phyloP scores from a whole-genome alignment of 208 protist species.

The Porcisia deanei region DNA sequence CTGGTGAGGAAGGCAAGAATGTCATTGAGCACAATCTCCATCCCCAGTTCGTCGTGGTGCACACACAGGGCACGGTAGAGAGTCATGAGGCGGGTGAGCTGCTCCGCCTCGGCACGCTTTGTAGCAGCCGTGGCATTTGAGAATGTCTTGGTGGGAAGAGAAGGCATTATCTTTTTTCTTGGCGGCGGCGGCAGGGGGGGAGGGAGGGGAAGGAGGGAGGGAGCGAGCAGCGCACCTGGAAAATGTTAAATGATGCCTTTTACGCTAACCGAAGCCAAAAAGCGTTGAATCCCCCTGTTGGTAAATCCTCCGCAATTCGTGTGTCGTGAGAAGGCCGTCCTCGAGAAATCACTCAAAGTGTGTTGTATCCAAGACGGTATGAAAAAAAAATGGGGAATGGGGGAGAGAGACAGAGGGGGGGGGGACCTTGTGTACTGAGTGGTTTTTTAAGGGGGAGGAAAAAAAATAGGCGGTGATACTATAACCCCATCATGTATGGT shows the following conservation, averaged over 20 bases:
- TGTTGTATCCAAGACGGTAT: too few species aligned
- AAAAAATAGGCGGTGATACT: too few species aligned
- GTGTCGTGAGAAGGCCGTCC: neutral
- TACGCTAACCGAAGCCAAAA: neutral
- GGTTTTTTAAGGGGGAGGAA: too few species aligned
- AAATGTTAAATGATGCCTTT: neutral
- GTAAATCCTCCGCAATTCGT: neutral
- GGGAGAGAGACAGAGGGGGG: neutral
- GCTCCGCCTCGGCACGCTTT: slow-evolving; percentile 37
- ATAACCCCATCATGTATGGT: too few species aligned
- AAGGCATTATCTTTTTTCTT: slow-evolving; percentile 9
- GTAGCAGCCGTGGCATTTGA: slow-evolving; percentile 11
- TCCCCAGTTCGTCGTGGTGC: slow-evolving; percentile 87
- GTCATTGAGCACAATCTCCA: slow-evolving; percentile 87
- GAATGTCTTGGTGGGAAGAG: slow-evolving; percentile 8
- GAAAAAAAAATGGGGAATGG: too few species aligned
- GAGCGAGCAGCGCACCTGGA: neutral
- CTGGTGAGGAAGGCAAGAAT: slow-evolving; percentile 80
- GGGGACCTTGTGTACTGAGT: neutral
- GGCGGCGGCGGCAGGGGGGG: neutral
- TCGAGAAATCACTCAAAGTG: too few species aligned
- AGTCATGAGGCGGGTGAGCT: slow-evolving; percentile 73
- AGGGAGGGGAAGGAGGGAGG: neutral
- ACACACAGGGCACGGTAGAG: slow-evolving; percentile 85
- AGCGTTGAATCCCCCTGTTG: neutral